Conservation (phyloP, 2,329 filamentous ascomycete genomes). For the Hymenoscyphus occultus region DNA sequence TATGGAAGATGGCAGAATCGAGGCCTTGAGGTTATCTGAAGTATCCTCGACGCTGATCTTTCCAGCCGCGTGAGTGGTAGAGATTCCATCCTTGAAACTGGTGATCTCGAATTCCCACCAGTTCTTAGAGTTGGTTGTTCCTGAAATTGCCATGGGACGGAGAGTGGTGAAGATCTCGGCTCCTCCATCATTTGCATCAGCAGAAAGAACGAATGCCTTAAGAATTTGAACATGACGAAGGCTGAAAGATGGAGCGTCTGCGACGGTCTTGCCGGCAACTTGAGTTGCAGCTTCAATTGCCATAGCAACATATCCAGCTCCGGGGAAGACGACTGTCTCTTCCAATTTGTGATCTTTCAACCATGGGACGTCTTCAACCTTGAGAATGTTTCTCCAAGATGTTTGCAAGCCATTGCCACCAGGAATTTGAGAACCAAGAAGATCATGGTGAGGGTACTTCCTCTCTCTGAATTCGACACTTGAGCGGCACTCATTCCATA, state of each 20-base stretch:
- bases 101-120: constrained; percentile 22
- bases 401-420: constrained; percentile 20
- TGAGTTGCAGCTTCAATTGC: constrained; percentile 43
- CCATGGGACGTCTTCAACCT: constrained; percentile 42
- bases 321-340: constrained; percentile 37
- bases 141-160: constrained; percentile 10
- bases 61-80: constrained; percentile 18
- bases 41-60: constrained; percentile 6
- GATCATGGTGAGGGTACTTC: constrained; percentile 36
- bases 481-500: constrained; percentile 52
- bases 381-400: constrained; percentile 32
- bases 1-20: neutral
- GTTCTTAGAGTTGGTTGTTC: constrained; percentile 8
- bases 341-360: constrained; percentile 44
- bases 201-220: constrained; percentile 10
- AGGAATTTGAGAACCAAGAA: constrained; percentile 37
- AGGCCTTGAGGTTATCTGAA: neutral
- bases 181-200: constrained; percentile 8
- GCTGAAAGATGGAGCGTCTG: neutral
- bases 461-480: constrained; percentile 43
- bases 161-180: constrained; percentile 18
- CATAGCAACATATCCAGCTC: constrained; percentile 44
- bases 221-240: constrained; percentile 13
- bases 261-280: constrained; percentile 13
- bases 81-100: neutral